Percentiles rank a stretch among this genome's conserved stretches.
phyloP scores from a whole-genome alignment of 192 early-diverging fungal species.

The Backusella liffmaniae region DNA sequence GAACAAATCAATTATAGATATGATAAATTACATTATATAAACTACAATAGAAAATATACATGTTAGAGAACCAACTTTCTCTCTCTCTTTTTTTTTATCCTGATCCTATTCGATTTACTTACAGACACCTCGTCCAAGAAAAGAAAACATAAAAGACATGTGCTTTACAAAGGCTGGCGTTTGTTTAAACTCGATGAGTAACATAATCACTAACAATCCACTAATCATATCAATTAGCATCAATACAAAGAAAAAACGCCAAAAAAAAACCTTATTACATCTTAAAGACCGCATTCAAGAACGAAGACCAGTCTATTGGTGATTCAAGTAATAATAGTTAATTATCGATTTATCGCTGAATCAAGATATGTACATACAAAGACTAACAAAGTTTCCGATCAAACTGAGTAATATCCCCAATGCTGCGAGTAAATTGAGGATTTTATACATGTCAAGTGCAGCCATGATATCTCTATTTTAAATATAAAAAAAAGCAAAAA shows the following conservation, averaged over 20 bases:
- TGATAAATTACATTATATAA: slow-evolving; percentile 8
- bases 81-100: background rate
- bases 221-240: background rate
- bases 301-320: background rate
- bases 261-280: slow-evolving; percentile 1
- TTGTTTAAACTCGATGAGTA: background rate
- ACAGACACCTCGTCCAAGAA: slow-evolving; percentile 7
- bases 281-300: slow-evolving; percentile 5
- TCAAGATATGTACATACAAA: background rate
- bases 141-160: slow-evolving; percentile 10
- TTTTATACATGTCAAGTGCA: slow-evolving; percentile 5
- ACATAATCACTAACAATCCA: background rate
- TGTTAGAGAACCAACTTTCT: background rate
- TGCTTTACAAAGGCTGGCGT: background rate
- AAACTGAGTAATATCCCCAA: slow-evolving; percentile 5
- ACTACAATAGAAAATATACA: background rate
- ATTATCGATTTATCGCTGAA: background rate
- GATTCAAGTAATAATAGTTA: background rate
- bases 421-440: background rate
- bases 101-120: background rate
- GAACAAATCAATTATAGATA: background rate
- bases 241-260: background rate
- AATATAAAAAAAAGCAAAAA: background rate
- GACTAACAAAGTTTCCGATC: slow-evolving; percentile 1
- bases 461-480: background rate